phyloP scores from a whole-genome alignment of 1,139 yeast species.

The Candida dubliniensis region DNA sequence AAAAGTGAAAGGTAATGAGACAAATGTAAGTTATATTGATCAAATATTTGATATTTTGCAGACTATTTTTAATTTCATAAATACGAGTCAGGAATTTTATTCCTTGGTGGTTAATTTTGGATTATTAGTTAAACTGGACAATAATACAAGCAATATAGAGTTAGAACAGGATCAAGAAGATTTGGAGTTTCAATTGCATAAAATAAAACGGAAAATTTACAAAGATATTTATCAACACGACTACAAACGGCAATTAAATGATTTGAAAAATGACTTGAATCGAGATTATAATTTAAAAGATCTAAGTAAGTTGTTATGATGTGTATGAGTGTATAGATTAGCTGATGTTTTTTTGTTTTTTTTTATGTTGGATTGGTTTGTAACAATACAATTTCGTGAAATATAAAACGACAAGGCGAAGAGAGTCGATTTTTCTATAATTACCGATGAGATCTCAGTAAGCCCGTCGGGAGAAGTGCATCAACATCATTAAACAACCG shows the following conservation, averaged over 20 bases:
- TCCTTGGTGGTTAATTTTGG: constrained; percentile 30
- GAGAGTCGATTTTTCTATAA: no score
- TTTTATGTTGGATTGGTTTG: not conserved
- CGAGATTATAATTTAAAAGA: constrained; percentile 28
- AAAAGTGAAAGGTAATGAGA: constrained; percentile 34
- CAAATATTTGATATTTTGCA: constrained; percentile 49
- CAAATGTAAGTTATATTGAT: constrained; percentile 41
- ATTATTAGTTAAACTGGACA: constrained; percentile 26
- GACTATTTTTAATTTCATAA: constrained; percentile 42
- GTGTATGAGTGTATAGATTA: not conserved
- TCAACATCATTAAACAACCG: no score
- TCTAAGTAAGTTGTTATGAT: constrained; percentile 19
- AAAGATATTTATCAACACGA: constrained; percentile 25
- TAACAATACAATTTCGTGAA: no score
- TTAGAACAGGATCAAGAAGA: constrained; percentile 17
- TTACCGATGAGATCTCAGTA: no score
- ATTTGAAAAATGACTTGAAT: constrained; percentile 30
- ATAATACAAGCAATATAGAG: constrained; percentile 3
- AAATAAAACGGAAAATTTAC: constrained; percentile 25
- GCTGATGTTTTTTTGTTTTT: not conserved
- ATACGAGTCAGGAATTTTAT: constrained; percentile 47
- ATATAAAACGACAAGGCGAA: no score
- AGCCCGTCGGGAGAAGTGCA: no score
- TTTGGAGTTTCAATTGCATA: constrained; percentile 23
- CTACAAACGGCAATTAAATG: constrained; percentile 21